Conservation (phyloP, 805 yeast genomes). For the Geotrichum ghanense region DNA sequence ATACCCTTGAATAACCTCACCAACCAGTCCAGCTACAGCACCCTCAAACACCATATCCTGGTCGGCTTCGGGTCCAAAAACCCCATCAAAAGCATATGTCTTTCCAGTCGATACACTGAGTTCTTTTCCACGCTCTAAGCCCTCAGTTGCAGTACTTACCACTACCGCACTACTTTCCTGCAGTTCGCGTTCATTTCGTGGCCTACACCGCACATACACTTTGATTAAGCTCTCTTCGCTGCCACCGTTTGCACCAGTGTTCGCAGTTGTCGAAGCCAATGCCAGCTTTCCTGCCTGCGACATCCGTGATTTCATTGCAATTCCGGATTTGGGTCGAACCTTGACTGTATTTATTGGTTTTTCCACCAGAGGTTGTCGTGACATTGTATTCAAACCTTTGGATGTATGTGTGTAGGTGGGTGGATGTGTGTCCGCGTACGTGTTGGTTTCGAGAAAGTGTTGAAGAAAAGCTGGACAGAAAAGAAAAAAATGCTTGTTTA, state of each 20-base stretch:
- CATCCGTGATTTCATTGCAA: background rate
- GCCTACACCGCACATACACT: constrained; percentile 58
- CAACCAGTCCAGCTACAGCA: constrained; percentile 51
- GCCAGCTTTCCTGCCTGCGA: background rate
- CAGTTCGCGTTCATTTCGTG: constrained; percentile 47
- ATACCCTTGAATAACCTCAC: constrained; percentile 62
- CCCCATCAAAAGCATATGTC: constrained; percentile 65
- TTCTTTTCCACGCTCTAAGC: constrained; percentile 21
- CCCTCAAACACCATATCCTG: constrained; percentile 56
- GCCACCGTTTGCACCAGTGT: too few relatives aligned
- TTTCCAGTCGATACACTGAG: constrained; percentile 37
- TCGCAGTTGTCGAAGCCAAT: background rate
- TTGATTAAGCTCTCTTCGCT: constrained; percentile 28
- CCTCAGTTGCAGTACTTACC: constrained; percentile 20
- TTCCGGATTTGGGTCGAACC: background rate
- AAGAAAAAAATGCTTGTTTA: too few relatives aligned
- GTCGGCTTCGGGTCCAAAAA: constrained; percentile 72
- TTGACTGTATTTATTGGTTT: background rate
- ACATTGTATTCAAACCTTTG: too few relatives aligned
- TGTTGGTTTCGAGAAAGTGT: too few relatives aligned
- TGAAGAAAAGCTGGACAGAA: too few relatives aligned
- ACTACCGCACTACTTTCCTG: constrained; percentile 48
- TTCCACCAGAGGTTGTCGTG: background rate
- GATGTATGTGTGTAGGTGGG: too few relatives aligned
- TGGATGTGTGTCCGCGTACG: too few relatives aligned